These are phyloP conservation scores for Alternaria sp. DNA, from an alignment of 2,329 filamentous ascomycete genomes.

Conservation along the genomic window DNA sequence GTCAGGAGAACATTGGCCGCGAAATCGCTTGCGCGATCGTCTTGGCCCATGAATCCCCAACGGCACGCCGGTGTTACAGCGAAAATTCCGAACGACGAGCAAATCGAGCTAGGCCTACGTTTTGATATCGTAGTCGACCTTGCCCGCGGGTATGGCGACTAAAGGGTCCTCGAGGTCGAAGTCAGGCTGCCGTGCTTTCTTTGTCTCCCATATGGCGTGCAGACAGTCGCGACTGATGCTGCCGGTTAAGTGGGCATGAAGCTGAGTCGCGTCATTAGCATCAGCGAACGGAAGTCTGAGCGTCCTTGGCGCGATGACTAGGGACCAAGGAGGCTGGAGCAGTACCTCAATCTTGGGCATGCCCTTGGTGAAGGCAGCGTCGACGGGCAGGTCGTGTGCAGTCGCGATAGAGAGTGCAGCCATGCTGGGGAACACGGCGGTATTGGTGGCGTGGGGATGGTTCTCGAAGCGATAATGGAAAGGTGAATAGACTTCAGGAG, in stretches of 20 bases:
- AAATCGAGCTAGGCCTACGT: conserved; percentile 58
- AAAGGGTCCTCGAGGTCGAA: conserved; percentile 71
- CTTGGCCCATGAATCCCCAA: not conserved
- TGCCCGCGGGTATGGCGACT: conserved; percentile 70
- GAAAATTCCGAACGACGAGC: conserved; percentile 5
- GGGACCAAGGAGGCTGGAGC: conserved; percentile 22
- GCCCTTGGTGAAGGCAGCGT: conserved; percentile 38
- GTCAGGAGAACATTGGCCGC: not conserved
- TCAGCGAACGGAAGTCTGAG: conserved; percentile 37
- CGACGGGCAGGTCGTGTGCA: conserved; percentile 18
- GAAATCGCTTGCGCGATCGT: not conserved
- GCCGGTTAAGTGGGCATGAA: conserved; percentile 81
- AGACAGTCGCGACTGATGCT: conserved; percentile 76
- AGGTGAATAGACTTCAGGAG: conserved; percentile 18
- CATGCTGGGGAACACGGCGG: not conserved
- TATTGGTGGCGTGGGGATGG: conserved; percentile 31
- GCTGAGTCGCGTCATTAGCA: conserved; percentile 54
- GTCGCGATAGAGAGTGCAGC: conserved; percentile 17
- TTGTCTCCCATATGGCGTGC: conserved; percentile 74
- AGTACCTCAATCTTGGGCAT: conserved; percentile 55
- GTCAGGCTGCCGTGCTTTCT: conserved; percentile 58
- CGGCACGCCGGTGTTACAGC: conserved; percentile 6
- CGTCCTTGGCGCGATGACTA: conserved; percentile 22
- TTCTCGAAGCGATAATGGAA: conserved; percentile 26
- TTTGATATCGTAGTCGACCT: conserved; percentile 72